Percentiles rank a stretch among this genome's conserved stretches.
These are phyloP conservation scores for Aspergillus latus DNA, from an alignment of 2,329 filamentous ascomycete species.

Conservation along the genomic window DNA sequence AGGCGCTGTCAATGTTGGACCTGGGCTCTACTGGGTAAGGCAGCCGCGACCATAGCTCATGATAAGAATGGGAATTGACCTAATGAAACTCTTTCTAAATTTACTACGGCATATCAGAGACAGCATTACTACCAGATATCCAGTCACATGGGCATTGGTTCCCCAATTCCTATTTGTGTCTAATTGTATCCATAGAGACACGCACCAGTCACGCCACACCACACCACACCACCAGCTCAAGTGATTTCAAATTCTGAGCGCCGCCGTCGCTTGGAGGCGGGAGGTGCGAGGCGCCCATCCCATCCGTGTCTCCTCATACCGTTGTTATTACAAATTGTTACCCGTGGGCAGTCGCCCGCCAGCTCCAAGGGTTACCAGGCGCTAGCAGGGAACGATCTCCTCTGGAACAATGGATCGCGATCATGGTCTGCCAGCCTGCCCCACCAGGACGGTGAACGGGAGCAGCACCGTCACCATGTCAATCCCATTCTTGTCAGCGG, in stretches of 20 bases:
- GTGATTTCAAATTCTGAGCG: not conserved
- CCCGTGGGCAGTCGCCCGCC: too few relatives aligned
- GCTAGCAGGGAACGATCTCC: not conserved
- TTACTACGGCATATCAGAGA: not conserved
- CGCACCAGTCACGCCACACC: too few relatives aligned
- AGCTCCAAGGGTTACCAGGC: not conserved
- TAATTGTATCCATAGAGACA: not conserved
- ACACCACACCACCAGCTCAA: too few relatives aligned
- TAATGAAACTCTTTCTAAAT: not conserved
- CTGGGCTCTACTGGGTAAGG: not conserved
- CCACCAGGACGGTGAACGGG: not conserved
- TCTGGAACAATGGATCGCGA: constrained; percentile 7
- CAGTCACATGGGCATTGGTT: not conserved
- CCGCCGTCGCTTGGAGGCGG: not conserved
- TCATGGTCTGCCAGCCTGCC: not conserved
- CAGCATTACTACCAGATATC: not conserved
- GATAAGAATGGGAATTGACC: not conserved
- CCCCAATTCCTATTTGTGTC: too few relatives aligned
- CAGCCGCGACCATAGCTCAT: not conserved
- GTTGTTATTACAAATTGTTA: not conserved
- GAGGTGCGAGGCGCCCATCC: not conserved
- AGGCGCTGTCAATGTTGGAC: not conserved
- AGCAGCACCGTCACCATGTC: too few relatives aligned
- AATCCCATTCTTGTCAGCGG: not conserved
- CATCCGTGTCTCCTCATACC: not conserved